These are phyloP conservation scores for Penicillium salamii DNA, from an alignment of 495 filamentous ascomycete genomes.

Conservation along the genomic window DNA sequence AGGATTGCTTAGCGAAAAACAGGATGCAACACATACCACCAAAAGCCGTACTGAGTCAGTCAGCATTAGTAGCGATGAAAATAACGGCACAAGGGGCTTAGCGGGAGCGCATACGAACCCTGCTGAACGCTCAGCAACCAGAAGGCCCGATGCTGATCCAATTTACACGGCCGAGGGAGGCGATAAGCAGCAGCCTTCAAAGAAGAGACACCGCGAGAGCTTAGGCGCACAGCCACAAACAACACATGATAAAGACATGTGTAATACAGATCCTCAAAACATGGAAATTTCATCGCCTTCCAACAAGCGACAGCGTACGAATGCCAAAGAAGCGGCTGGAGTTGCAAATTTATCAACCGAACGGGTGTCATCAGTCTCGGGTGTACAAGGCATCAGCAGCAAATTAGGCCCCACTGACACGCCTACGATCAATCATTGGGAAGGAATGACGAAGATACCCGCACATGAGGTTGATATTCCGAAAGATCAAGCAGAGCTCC, in stretches of 20 bases:
- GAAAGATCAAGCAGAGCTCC: slow-evolving; percentile 55
- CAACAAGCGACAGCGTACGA: slow-evolving; percentile 17
- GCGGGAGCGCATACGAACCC: background rate
- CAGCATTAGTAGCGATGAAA: too few species aligned
- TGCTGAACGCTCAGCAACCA: background rate
- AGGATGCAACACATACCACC: too few species aligned
- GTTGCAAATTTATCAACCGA: background rate
- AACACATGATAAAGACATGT: background rate
- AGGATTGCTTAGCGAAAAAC: too few species aligned
- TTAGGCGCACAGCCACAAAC: background rate
- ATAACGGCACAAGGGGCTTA: background rate
- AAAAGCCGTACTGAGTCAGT: too few species aligned
- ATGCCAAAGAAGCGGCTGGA: background rate
- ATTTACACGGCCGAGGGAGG: background rate
- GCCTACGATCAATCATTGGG: slow-evolving; percentile 26
- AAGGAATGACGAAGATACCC: slow-evolving; percentile 39
- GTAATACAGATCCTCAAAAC: background rate
- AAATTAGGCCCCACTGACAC: background rate
- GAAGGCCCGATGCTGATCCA: background rate
- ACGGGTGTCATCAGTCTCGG: background rate
- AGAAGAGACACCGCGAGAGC: slow-evolving; percentile 15
- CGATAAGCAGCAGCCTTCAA: background rate
- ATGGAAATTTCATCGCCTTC: background rate
- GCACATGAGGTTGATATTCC: slow-evolving; percentile 52
- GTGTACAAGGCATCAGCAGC: background rate